Evolutionary conservation across 208 protist species (phyloP), one percentile per base, ranked within the genome.

Genomic region (Borovskyia barvae): DNA sequence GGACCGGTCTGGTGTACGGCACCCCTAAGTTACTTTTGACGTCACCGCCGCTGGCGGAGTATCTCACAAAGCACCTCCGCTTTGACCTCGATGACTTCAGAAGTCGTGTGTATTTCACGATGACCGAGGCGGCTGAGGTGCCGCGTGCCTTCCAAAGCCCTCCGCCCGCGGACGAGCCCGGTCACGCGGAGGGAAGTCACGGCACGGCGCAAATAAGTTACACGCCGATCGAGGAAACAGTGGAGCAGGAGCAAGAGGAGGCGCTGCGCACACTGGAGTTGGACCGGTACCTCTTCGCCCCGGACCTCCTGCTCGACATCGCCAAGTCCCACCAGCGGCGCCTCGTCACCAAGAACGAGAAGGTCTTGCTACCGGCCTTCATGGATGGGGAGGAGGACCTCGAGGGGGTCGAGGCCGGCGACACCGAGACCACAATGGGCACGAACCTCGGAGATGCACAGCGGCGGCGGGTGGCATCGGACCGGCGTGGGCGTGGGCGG

Each of bases 291-390:
- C 70, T 95, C 5, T 71, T 92, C 28, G 80, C 82, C 0, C 88
- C 88, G 0, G 88, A 95, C 47, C 59, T 95, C 51, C 70, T 95
- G 20, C 70, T 84, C 1, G 85, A 95, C 66, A 91, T 95, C 25
- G 66, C 62, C 24, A 87, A 83, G 58, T 71, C 80, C 64, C 71
- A 88, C 33, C 88, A 95, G 73, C 45, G 76, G 22, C 69, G 83
- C 8, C 74, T 87, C 8, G 72, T 95, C 5, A 91, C 88, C 11
- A 55, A 51, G n/a, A 54, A 65, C 33, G 84, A 89, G 30, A 77
- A 75, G 28, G 65, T 95, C 1, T 39, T 92, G 19, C 63, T 95
- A 33, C 69, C 87, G 28, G 70, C 80, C 19, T 95, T 95, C 63
- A 49, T 71, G 7, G 86, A 93, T 48, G 67, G 63, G 2, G 80